Percentiles rank a stretch among this genome's conserved stretches.
phyloP scores from a whole-genome alignment of 2,329 filamentous ascomycete species.

The Calonectria hongkongensis region DNA sequence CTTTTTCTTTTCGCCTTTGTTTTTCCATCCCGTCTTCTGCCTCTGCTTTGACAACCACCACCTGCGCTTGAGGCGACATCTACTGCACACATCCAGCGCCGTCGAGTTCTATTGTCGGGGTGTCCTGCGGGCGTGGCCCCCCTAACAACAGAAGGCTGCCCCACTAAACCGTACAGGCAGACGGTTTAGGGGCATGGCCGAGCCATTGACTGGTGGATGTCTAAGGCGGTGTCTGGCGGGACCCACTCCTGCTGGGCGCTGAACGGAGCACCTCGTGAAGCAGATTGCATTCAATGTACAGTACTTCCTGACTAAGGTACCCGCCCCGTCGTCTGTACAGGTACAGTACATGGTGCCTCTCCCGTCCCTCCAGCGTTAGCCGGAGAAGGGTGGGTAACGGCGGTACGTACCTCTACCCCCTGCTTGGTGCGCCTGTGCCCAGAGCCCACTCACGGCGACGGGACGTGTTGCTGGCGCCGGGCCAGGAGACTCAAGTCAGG shows the following conservation, averaged over 20 bases:
- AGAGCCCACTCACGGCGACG: slow-evolving; percentile 39
- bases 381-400: slow-evolving; percentile 25
- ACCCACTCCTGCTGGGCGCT: slow-evolving; percentile 33
- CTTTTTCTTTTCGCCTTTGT: slow-evolving; percentile 2
- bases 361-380: slow-evolving; percentile 37
- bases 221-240: slow-evolving; percentile 38
- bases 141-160: slow-evolving; percentile 36
- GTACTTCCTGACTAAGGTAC: slow-evolving; percentile 13
- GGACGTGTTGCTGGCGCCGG: slow-evolving; percentile 45
- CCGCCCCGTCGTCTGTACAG: slow-evolving; percentile 26
- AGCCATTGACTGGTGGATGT: slow-evolving; percentile 34
- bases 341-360: slow-evolving; percentile 41
- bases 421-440: slow-evolving; percentile 39
- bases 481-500: slow-evolving; percentile 42
- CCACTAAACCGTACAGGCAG: slow-evolving; percentile 34
- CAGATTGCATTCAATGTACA: slow-evolving; percentile 28
- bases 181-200: slow-evolving; percentile 32
- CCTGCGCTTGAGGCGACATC: slow-evolving; percentile 19
- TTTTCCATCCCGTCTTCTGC: slow-evolving; percentile 18
- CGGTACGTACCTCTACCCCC: slow-evolving; percentile 35
- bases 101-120: slow-evolving; percentile 37
- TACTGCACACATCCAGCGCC: slow-evolving; percentile 33
- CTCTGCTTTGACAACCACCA: slow-evolving; percentile 8
- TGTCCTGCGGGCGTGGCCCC: slow-evolving; percentile 33
- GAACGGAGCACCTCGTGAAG: slow-evolving; percentile 38